Percentiles rank a stretch among this genome's conserved stretches.
Conservation (phyloP, 345 rosid species). For the Viola odorata region DNA sequence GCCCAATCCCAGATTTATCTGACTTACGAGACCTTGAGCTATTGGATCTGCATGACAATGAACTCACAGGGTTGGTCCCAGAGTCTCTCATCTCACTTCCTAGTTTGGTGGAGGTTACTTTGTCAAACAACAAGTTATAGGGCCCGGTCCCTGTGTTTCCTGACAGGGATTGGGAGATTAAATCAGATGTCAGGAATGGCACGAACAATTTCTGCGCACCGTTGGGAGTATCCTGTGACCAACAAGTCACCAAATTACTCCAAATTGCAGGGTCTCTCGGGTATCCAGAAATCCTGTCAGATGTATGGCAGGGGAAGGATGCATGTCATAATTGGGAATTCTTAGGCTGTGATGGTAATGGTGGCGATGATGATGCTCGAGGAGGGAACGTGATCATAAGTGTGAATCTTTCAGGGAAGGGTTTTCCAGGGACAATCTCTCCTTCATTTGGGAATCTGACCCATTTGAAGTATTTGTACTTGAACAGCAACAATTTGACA, state of each 20-base stretch:
- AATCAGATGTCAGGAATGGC: neutral
- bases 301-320: neutral
- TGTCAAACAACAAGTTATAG: neutral
- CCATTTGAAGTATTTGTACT: neutral
- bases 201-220: neutral
- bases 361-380: neutral
- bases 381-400: neutral
- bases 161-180: no score
- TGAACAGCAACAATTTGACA: neutral
- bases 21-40: constrained; percentile 45
- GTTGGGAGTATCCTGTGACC: neutral
- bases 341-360: neutral
- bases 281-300: neutral
- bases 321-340: neutral
- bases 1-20: constrained; percentile 76
- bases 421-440: neutral
- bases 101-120: neutral
- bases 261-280: neutral
- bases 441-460: neutral
- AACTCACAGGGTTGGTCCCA: neutral
- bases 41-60: constrained; percentile 5
- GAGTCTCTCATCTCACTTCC: neutral
- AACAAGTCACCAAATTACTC: neutral
- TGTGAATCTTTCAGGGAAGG: neutral
- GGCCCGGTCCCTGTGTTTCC: neutral